Percentiles rank a stretch among this genome's conserved stretches.
Conservation (phyloP, 352 stramenopile genomes). For the Pythium oligandrum region DNA sequence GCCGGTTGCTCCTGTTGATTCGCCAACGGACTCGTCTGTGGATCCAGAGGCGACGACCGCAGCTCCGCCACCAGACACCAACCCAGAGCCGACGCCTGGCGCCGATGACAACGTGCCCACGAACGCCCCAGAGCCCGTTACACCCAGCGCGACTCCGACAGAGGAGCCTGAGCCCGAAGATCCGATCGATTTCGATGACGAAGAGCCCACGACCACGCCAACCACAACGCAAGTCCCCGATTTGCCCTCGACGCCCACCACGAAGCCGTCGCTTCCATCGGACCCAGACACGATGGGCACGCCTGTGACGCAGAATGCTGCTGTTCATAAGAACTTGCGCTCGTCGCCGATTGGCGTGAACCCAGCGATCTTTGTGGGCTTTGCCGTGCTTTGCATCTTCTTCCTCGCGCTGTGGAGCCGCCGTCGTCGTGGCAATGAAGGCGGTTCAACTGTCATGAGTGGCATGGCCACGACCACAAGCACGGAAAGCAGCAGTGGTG, state of each 20-base stretch:
- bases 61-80: no score
- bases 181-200: not conserved
- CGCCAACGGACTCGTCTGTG: no score
- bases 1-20: no score
- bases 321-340: not conserved
- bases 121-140: not conserved
- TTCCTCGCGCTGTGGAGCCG: constrained; percentile 18
- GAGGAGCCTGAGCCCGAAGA: not conserved
- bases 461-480: constrained; percentile 16
- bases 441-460: constrained; percentile 2
- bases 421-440: constrained; percentile 8
- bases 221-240: not conserved
- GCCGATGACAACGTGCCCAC: not conserved
- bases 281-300: not conserved
- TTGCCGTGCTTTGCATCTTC: constrained; percentile 84
- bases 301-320: not conserved
- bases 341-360: not conserved
- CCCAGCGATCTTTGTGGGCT: constrained; percentile 71
- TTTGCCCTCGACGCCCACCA: not conserved
- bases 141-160: not conserved
- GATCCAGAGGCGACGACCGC: no score
- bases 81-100: no score
- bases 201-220: not conserved
- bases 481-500: constrained; percentile 5
- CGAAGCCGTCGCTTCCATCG: not conserved